Percentiles rank a stretch among this genome's conserved stretches.
Evolutionary conservation across 1,284 basidiomycete genomes (phyloP).

Genomic region (Cystobasidium slooffiae): DNA sequence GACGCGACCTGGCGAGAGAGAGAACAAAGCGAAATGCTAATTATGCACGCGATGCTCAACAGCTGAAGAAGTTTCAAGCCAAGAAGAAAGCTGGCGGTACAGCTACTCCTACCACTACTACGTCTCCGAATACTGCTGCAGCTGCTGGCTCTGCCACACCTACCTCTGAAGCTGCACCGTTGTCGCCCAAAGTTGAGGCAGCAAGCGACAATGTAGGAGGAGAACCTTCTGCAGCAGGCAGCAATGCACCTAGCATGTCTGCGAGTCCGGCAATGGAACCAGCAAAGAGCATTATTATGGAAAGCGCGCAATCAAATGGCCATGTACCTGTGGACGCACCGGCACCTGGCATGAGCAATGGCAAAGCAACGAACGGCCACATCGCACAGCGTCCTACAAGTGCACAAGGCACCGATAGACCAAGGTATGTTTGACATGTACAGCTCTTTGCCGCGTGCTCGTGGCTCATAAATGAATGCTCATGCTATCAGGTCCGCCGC

Average conservation of each 20-base stretch:
- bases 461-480: neutral
- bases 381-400: neutral
- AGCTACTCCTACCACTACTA: neutral
- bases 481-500: constrained; percentile 8
- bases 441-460: neutral
- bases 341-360: neutral
- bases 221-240: constrained; percentile 4
- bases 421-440: neutral
- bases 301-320: neutral
- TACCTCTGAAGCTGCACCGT: constrained; percentile 30
- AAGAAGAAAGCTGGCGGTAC: constrained; percentile 44
- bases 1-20: neutral
- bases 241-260: constrained; percentile 20
- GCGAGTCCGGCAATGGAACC: constrained; percentile 27
- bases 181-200: constrained; percentile 21
- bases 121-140: constrained; percentile 5
- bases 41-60: neutral
- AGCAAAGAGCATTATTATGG: neutral
- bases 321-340: neutral
- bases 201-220: neutral
- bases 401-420: neutral
- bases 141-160: constrained; percentile 15
- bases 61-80: constrained; percentile 52
- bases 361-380: constrained; percentile 7
- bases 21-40: neutral